phyloP scores from a whole-genome alignment of 371 early-diverging fungal species.

The Fennellomyces sp. region DNA sequence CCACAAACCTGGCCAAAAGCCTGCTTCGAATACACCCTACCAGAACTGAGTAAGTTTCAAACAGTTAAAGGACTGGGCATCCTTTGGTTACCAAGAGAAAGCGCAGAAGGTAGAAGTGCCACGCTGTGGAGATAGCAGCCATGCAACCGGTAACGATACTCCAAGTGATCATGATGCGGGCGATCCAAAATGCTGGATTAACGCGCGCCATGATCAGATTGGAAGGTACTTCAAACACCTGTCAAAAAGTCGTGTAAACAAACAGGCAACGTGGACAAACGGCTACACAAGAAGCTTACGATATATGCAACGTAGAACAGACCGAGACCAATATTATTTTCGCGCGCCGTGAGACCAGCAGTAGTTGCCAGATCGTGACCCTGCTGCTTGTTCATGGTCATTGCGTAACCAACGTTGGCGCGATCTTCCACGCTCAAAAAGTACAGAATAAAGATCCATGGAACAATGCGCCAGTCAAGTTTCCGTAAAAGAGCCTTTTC shows the following conservation, averaged over 20 bases:
- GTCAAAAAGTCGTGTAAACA: too few relatives aligned
- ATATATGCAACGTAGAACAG: conserved; percentile 55
- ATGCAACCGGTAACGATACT: conserved; percentile 51
- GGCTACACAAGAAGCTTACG: conserved; percentile 33
- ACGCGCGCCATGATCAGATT: conserved; percentile 53
- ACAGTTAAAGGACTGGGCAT: too few relatives aligned
- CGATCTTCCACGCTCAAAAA: conserved; percentile 53
- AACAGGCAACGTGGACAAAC: too few relatives aligned
- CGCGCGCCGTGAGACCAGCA: conserved; percentile 29
- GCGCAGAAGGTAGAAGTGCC: conserved; percentile 54
- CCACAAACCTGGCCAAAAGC: conserved; percentile 50
- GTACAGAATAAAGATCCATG: conserved; percentile 53
- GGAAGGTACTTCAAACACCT: conserved; percentile 52
- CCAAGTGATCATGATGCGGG: conserved; percentile 57
- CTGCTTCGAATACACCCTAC: conserved; percentile 57
- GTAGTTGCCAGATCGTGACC: conserved; percentile 44
- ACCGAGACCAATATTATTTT: conserved; percentile 52
- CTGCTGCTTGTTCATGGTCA: conserved; percentile 51
- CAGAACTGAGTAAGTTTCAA: too few relatives aligned
- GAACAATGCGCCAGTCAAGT: conserved; percentile 52
- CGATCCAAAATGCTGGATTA: conserved; percentile 51
- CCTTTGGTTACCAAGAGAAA: conserved; percentile 48
- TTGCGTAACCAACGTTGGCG: conserved; percentile 53
- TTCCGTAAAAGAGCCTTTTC: conserved; percentile 42
- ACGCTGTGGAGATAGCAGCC: conserved; percentile 46